phyloP scores from a whole-genome alignment of 805 yeast species.

The Candida quercuum region DNA sequence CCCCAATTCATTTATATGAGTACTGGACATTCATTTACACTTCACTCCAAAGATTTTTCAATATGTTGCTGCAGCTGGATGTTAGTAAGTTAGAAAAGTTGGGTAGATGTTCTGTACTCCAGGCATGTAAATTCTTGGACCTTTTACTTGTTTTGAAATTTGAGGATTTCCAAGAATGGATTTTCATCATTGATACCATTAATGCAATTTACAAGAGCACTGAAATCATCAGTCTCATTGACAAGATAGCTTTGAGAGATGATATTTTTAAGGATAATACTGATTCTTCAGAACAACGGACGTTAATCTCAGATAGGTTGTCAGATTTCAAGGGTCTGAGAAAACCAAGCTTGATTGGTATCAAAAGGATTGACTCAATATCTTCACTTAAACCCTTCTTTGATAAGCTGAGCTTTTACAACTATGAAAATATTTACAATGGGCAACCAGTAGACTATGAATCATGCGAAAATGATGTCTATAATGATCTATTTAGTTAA shows the following conservation, averaged over 20 bases:
- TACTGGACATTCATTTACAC: conserved; percentile 68
- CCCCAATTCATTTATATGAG: conserved; percentile 57
- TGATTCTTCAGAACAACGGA: conserved; percentile 15
- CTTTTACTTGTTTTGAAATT: conserved; percentile 57
- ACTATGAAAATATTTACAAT: conserved; percentile 62
- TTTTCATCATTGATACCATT: conserved; percentile 68
- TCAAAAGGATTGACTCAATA: conserved; percentile 33
- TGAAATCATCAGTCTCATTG: conserved; percentile 23
- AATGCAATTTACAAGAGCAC: conserved; percentile 45
- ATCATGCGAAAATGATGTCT: conserved; percentile 50
- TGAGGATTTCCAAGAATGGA: conserved; percentile 89
- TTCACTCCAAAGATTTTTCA: conserved; percentile 50
- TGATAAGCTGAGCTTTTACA: conserved; percentile 55
- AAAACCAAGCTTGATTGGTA: conserved; percentile 31
- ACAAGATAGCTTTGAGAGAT: conserved; percentile 14
- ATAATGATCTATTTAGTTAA: conserved; percentile 46
- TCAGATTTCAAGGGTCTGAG: conserved; percentile 24
- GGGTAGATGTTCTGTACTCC: conserved; percentile 39
- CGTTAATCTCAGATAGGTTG: conserved; percentile 13
- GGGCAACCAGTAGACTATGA: conserved; percentile 37
- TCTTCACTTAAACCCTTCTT: conserved; percentile 57
- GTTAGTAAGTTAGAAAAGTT: conserved; percentile 28
- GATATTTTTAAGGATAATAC: conserved; percentile 19
- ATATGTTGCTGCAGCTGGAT: conserved; percentile 24
- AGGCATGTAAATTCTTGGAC: conserved; percentile 77